phyloP scores from a whole-genome alignment of 2,329 filamentous ascomycete genomes.

The Hirsutella minnesotensis region DNA sequence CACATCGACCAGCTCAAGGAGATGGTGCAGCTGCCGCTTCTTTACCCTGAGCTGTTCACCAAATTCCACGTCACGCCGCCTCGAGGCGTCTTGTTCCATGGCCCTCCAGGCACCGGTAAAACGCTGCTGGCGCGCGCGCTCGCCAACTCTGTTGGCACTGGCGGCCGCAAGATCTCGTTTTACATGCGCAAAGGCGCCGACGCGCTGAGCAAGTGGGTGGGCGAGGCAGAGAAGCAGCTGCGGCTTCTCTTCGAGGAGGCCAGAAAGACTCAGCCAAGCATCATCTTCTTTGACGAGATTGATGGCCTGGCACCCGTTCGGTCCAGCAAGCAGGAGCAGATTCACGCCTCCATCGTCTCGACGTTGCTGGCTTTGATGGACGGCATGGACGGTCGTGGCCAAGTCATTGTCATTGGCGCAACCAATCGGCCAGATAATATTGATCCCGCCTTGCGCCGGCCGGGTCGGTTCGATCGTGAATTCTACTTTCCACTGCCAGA shows the following conservation, averaged over 20 bases:
- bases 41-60: constrained; percentile 90
- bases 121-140: constrained; percentile 89
- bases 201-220: constrained; percentile 96
- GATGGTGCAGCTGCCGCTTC: constrained; percentile 88
- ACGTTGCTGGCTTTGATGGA: constrained; percentile 93
- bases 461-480: constrained; percentile 90
- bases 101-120: constrained; percentile 94
- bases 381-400: constrained; percentile 94
- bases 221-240: constrained; percentile 91
- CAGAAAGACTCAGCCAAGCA: constrained; percentile 88
- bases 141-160: constrained; percentile 78
- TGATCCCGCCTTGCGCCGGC: constrained; percentile 85
- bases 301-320: constrained; percentile 91
- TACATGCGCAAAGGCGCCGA: constrained; percentile 99
- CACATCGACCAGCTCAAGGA: constrained; percentile 97
- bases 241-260: constrained; percentile 92
- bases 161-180: constrained; percentile 91
- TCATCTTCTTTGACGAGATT: constrained; percentile 99
- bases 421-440: constrained; percentile 96
- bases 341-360: constrained; percentile 93
- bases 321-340: constrained; percentile 97
- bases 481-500: constrained; percentile 96
- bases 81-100: constrained; percentile 90
- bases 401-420: constrained; percentile 98
- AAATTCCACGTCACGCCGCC: constrained; percentile 89